A percentile compares a stretch with the other conserved stretches of the same genome.
These are phyloP conservation scores for Aspergillus sp. DNA, from an alignment of 2,329 filamentous ascomycete species.

Conservation along the genomic window DNA sequence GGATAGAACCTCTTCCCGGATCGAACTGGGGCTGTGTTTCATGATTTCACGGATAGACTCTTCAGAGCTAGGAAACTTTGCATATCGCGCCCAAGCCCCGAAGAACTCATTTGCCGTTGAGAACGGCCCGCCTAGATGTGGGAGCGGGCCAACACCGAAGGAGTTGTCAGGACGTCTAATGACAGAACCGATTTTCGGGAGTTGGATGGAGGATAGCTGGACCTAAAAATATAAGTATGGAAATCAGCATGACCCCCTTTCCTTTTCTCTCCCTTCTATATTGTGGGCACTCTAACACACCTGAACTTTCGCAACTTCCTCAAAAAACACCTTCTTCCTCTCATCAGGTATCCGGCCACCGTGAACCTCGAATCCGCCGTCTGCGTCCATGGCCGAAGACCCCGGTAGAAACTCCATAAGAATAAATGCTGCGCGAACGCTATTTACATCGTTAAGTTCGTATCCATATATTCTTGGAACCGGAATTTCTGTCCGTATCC, in stretches of 20 bases:
- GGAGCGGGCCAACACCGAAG: slow-evolving; percentile 18
- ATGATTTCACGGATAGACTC: slow-evolving; percentile 6
- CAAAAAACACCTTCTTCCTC: background rate
- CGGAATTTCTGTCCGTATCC: background rate
- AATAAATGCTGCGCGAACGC: slow-evolving; percentile 27
- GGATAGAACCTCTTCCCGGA: background rate
- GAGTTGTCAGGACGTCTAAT: slow-evolving; percentile 4
- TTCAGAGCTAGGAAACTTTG: slow-evolving; percentile 10
- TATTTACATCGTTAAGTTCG: slow-evolving; percentile 15
- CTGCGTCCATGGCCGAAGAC: slow-evolving; percentile 19
- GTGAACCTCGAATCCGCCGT: slow-evolving; percentile 22
- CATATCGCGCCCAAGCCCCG: slow-evolving; percentile 17
- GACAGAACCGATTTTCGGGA: slow-evolving; percentile 20
- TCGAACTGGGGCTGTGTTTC: background rate
- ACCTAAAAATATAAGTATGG: slow-evolving; percentile 2
- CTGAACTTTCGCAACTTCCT: background rate
- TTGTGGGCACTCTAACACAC: background rate
- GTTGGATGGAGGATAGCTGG: slow-evolving; percentile 16
- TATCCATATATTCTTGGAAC: slow-evolving; percentile 3
- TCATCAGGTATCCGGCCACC: slow-evolving; percentile 10
- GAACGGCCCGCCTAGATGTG: slow-evolving; percentile 18
- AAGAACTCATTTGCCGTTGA: slow-evolving; percentile 20
- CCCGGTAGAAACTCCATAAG: slow-evolving; percentile 32
- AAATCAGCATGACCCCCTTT: no score
- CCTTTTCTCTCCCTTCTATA: no score